These are phyloP conservation scores for Aurifilum marmelostoma DNA, from an alignment of 2,329 filamentous ascomycete species.

Conservation along the genomic window DNA sequence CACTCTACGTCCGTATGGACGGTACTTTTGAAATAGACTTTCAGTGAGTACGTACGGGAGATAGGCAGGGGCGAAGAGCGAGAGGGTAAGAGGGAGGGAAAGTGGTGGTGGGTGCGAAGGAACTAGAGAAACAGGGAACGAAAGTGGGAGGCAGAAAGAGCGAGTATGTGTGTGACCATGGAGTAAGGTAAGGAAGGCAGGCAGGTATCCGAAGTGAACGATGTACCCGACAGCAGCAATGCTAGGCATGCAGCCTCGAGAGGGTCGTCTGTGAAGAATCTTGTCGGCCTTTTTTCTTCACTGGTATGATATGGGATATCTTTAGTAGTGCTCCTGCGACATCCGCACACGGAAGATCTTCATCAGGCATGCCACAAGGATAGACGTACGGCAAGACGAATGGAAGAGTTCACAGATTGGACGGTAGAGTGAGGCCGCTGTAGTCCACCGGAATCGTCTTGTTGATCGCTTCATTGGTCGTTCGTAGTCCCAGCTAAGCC, in stretches of 20 bases:
- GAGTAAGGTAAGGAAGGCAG: neutral
- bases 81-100: no score
- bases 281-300: neutral
- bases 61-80: no score
- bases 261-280: neutral
- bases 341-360: no score
- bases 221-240: neutral
- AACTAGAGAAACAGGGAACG: neutral
- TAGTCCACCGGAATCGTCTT: neutral
- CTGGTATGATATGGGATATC: no score
- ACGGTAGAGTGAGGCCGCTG: neutral
- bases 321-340: no score
- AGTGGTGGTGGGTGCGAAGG: neutral
- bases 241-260: no score
- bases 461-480: no score
- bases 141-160: neutral
- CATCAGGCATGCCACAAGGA: no score
- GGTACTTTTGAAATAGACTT: neutral
- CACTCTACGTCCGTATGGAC: neutral
- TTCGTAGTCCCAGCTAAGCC: neutral
- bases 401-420: neutral
- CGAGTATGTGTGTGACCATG: neutral
- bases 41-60: no score
- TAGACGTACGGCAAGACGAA: no score
- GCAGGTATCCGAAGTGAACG: neutral